Percentiles rank a stretch among this genome's conserved stretches.
Evolutionary conservation across 2,329 filamentous ascomycete genomes (phyloP).

Genomic region (Pseudogymnoascus sp.): DNA sequence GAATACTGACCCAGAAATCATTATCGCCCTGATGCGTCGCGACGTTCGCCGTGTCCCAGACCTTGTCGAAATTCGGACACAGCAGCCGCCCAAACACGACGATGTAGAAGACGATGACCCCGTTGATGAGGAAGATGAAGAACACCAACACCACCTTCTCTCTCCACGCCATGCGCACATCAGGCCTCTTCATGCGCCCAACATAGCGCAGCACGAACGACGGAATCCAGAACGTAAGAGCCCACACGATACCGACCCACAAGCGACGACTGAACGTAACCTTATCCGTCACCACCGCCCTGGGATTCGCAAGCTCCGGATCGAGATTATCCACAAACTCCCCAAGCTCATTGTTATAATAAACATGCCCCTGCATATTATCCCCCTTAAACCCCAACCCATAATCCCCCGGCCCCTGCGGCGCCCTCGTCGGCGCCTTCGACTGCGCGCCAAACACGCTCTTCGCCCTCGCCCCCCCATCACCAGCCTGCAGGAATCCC

Average conservation of each 20-base stretch:
- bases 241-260: slow-evolving; percentile 81
- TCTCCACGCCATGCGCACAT: slow-evolving; percentile 94
- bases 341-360: slow-evolving; percentile 60
- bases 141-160: slow-evolving; percentile 83
- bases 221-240: slow-evolving; percentile 87
- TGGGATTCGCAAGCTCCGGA: slow-evolving; percentile 67
- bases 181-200: slow-evolving; percentile 93
- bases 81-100: slow-evolving; percentile 74
- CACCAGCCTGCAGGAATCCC: slow-evolving; percentile 46
- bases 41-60: slow-evolving; percentile 68
- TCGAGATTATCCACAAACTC: slow-evolving; percentile 65
- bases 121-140: slow-evolving; percentile 77
- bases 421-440: slow-evolving; percentile 50
- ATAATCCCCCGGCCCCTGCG: slow-evolving; percentile 66
- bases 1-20: slow-evolving; percentile 82
- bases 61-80: slow-evolving; percentile 88
- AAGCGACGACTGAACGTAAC: slow-evolving; percentile 56
- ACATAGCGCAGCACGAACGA: slow-evolving; percentile 72
- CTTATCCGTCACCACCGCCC: slow-evolving; percentile 63
- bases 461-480: slow-evolving; percentile 33
- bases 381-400: slow-evolving; percentile 84
- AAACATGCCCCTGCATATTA: slow-evolving; percentile 61
- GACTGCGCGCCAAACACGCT: slow-evolving; percentile 49
- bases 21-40: slow-evolving; percentile 58
- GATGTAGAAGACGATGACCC: slow-evolving; percentile 81